Evolutionary conservation across 2,329 filamentous ascomycete genomes (phyloP).

Genomic region (Pseudopithomyces maydicus): DNA sequence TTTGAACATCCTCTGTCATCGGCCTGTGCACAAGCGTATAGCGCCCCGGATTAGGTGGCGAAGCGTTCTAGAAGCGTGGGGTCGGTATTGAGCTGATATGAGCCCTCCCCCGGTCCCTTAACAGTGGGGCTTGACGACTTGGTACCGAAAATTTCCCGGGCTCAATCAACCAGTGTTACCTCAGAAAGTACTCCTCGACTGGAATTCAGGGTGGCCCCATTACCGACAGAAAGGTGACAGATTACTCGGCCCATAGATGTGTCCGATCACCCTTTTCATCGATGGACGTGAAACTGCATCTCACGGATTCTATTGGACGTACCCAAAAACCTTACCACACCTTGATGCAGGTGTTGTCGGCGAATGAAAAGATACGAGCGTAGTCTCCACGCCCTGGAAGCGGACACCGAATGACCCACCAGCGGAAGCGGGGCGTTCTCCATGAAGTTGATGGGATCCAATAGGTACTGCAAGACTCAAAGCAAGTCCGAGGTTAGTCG

Average conservation of each 20-base stretch:
- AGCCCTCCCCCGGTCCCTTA: background rate
- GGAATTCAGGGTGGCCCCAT: background rate
- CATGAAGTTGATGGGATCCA: background rate
- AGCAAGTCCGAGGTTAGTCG: background rate
- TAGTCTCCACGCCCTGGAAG: background rate
- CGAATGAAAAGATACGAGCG: background rate
- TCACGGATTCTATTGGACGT: background rate
- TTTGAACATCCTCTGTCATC: background rate
- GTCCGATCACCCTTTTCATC: too few species aligned
- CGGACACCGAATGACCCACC: conserved; percentile 7
- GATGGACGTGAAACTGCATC: background rate
- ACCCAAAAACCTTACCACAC: background rate
- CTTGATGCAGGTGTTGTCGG: background rate
- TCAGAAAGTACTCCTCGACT: too few species aligned
- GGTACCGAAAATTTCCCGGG: background rate
- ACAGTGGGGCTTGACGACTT: background rate
- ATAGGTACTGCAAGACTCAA: background rate
- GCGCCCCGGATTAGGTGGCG: background rate
- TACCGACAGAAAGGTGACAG: background rate
- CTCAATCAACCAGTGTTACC: too few species aligned
- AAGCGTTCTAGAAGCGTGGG: conserved; percentile 7
- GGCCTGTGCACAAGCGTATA: background rate
- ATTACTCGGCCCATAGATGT: too few species aligned
- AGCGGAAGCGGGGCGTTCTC: conserved; percentile 2
- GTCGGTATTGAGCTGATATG: conserved; percentile 9